These are phyloP conservation scores for Castanea sativa DNA, from an alignment of 306 rosid species.

Conservation along the genomic window DNA sequence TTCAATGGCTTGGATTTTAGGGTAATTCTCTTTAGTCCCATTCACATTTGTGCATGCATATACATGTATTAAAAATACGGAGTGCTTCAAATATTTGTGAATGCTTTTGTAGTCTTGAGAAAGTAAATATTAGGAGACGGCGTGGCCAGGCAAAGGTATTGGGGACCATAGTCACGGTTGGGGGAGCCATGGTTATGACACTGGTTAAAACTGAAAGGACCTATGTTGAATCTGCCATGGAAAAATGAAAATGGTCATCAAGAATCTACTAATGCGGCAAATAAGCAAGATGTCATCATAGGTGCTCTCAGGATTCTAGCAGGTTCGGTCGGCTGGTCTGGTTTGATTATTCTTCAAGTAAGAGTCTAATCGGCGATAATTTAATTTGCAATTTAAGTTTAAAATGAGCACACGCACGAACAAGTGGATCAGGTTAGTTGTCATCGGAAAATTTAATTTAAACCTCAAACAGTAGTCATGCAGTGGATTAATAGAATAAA, in stretches of 20 bases:
- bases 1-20: slow-evolving; percentile 49
- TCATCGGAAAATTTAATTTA: too few relatives aligned
- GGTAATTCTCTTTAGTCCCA: slow-evolving; percentile 2
- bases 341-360: slow-evolving; percentile 46
- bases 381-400: not conserved
- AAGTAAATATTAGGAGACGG: slow-evolving; percentile 30
- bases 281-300: slow-evolving; percentile 31
- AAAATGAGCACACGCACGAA: too few relatives aligned
- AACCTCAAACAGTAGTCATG: too few relatives aligned
- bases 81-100: not conserved
- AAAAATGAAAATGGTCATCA: slow-evolving; percentile 15
- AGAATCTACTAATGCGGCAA: slow-evolving; percentile 9
- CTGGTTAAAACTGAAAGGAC: slow-evolving; percentile 25
- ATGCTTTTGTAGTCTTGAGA: slow-evolving; percentile 37
- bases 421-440: too few relatives aligned
- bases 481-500: too few relatives aligned
- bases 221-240: slow-evolving; percentile 37
- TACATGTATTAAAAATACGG: too few relatives aligned
- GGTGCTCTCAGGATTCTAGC: slow-evolving; percentile 46
- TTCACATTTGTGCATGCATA: not conserved
- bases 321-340: slow-evolving; percentile 53
- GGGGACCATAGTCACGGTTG: slow-evolving; percentile 39
- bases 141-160: slow-evolving; percentile 40
- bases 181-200: slow-evolving; percentile 61
- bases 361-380: not conserved